Conservation (phyloP, 768 basidiomycete genomes). For the Tylopilus rubrobrunneus region DNA sequence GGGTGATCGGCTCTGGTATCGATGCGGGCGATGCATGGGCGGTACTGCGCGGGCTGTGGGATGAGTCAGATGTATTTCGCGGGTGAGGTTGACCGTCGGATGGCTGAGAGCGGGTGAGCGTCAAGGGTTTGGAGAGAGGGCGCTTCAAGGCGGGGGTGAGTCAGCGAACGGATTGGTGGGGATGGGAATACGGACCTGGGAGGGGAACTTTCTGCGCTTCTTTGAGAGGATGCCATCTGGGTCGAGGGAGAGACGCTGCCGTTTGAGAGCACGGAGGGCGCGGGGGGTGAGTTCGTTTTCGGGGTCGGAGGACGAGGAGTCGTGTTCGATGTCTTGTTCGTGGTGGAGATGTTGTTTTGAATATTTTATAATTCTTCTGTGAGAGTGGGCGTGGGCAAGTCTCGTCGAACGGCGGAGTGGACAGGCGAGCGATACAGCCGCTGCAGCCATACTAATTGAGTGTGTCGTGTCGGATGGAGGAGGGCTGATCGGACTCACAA, state of each 20-base stretch:
- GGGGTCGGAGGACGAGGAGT: conserved; percentile 19
- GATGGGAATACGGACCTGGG: neutral
- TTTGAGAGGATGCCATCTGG: conserved; percentile 22
- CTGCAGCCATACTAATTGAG: conserved; percentile 27
- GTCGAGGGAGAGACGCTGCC: conserved; percentile 31
- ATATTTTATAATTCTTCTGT: neutral
- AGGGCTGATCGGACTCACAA: conserved; percentile 8
- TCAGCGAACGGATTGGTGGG: neutral
- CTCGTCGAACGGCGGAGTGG: conserved; percentile 28
- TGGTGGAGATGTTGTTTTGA: neutral
- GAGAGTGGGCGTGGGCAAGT: conserved; percentile 20
- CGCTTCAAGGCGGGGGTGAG: conserved; percentile 12
- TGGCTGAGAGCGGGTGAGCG: neutral
- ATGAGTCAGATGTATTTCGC: neutral
- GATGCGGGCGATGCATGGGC: conserved; percentile 1
- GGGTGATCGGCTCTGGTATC: conserved; percentile 3
- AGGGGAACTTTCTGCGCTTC: conserved; percentile 18
- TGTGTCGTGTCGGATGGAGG: conserved; percentile 15
- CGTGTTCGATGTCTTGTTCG: conserved; percentile 19
- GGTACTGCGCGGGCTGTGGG: neutral
- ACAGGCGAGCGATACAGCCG: conserved; percentile 28
- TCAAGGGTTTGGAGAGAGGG: conserved; percentile 5
- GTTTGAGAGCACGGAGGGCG: conserved; percentile 33
- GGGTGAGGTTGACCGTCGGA: conserved; percentile 3
- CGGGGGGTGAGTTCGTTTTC: conserved; percentile 33